A percentile compares a stretch with the other conserved stretches of the same genome.
Evolutionary conservation across 805 yeast genomes (phyloP).

Genomic region (Schwanniomyces vanrijiae): DNA sequence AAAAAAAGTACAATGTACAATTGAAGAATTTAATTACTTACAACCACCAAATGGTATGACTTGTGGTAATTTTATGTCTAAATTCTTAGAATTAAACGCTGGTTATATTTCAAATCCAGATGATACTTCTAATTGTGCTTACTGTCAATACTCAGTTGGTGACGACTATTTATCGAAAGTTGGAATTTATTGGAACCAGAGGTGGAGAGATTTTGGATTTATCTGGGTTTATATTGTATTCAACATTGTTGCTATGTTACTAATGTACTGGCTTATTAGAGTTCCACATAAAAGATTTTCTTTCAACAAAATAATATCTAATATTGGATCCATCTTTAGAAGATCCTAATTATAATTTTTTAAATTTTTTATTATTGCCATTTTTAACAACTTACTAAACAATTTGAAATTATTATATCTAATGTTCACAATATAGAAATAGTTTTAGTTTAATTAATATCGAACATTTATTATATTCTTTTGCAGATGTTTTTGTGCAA

Average conservation of each 20-base stretch:
- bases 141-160: constrained; percentile 46
- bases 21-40: constrained; percentile 25
- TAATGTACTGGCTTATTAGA: neutral
- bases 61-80: constrained; percentile 55
- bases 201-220: constrained; percentile 70
- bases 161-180: constrained; percentile 47
- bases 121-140: constrained; percentile 48
- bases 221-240: constrained; percentile 56
- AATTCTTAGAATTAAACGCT: constrained; percentile 37
- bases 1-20: constrained; percentile 40
- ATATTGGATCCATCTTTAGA: neutral
- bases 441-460: no score
- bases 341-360: neutral
- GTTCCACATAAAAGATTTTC: neutral
- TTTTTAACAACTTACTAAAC: neutral
- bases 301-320: neutral
- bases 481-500: neutral
- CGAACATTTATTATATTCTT: no score
- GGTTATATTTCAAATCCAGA: constrained; percentile 62
- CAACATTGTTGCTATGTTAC: constrained; percentile 44
- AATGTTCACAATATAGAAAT: no score
- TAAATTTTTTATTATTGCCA: neutral
- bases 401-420: no score
- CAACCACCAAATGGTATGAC: constrained; percentile 55
- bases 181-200: constrained; percentile 41